Base-by-base conservation (phyloP, 2,329 filamentous ascomycete genomes). In the Coccinonectria pachysandricola region DNA sequence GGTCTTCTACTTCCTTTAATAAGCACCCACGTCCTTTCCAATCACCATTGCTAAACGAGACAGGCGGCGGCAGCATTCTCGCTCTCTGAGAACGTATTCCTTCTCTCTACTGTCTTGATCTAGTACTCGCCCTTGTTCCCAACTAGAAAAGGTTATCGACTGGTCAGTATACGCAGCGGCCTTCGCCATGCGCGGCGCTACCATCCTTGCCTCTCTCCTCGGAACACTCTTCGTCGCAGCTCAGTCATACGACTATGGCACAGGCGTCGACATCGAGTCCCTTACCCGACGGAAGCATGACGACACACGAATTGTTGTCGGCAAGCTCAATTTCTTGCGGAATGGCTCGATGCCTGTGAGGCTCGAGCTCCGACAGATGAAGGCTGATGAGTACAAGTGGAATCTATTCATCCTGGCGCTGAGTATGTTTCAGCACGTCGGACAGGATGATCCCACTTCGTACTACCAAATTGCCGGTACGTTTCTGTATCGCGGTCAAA, bases 381-480 rank as follows among this genome's bases (percentile, higher is more conserved):
- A 71, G 37, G 56, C 66, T 28, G 68, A 82, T 31, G 49, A 65
- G 7, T 73, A 83, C 43, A 67, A 70, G 46, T 85, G 78, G 74
- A 84, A 82, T 48, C 55, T 92, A 32, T 92, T 79, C 52, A 60
- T 92, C 14, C 66, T 88, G 24, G 79, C 78, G 8, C 64, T 91
- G 42, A 72, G 71, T 49, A 73, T 75, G 57, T 74, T 88, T 60
- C 76, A 84, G 54, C 68, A 63, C 35, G 71, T 71, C 30, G 60
- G 75, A 37, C 78, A 85, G 54, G 60, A 62, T 11, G 56, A 64
- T 27, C 62, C 65, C 29, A 62, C 79, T 19, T 88, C 83, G 20
- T 91, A 75, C 62, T 92, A 86, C 55, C 73, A 83, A 45, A 68
- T 92, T 42, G 70, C 79, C 33, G 81, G 84, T 82, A 52, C 34